Conservation (phyloP, 768 basidiomycete species). For the Coprinellus micaceus region DNA sequence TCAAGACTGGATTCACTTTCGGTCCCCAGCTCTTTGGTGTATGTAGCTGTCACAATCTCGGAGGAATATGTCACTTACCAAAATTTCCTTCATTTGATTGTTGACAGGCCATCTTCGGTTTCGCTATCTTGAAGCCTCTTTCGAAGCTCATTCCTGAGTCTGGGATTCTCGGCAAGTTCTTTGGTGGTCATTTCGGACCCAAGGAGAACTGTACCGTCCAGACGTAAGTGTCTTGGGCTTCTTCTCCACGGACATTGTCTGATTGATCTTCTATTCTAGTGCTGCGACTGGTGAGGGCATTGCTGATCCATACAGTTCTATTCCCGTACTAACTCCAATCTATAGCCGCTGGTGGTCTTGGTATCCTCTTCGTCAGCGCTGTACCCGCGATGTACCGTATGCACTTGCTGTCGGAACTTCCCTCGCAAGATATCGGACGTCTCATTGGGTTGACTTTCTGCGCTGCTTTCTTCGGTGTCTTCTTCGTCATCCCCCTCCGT, state of each 20-base stretch:
- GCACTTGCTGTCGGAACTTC: conserved; percentile 40
- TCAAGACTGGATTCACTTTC: conserved; percentile 68
- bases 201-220: conserved; percentile 68
- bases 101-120: conserved; percentile 50
- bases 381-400: conserved; percentile 61
- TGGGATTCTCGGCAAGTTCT: conserved; percentile 38
- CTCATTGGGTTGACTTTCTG: conserved; percentile 53
- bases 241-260: background rate
- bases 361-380: conserved; percentile 57
- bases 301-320: conserved; percentile 10
- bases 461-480: conserved; percentile 58
- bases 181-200: conserved; percentile 58
- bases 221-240: conserved; percentile 26
- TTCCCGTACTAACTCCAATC: conserved; percentile 2
- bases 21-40: conserved; percentile 61
- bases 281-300: conserved; percentile 43
- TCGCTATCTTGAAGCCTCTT: conserved; percentile 56
- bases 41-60: conserved; percentile 13
- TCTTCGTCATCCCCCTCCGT: conserved; percentile 63
- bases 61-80: too few species aligned
- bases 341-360: conserved; percentile 51
- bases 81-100: background rate
- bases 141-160: conserved; percentile 46
- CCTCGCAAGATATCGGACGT: conserved; percentile 50
- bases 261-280: conserved; percentile 20